Evolutionary conservation across 1,139 yeast species (phyloP), one percentile per base, ranked within the genome.

Genomic region (Suhomyces yuchorum): DNA sequence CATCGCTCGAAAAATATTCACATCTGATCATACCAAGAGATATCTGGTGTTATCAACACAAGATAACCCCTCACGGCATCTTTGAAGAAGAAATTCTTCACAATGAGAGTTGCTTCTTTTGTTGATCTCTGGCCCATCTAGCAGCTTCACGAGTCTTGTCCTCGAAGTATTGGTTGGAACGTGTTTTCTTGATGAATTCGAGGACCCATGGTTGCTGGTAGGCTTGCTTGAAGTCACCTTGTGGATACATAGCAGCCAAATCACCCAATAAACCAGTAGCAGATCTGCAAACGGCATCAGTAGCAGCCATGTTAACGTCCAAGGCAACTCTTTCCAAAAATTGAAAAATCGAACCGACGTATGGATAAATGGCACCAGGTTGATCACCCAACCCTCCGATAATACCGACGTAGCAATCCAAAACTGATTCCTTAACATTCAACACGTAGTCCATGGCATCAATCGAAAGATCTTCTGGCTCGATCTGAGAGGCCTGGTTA

Each of bases 81-180:
- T 26, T 26, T 26, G 14, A 26, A 11, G 11, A 23, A 26, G 42
- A 23, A 38, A 17, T 30, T 7, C 34, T 14, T 38, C 35, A 42
- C 22, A 42, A 39, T 17, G 26, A 56, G 55, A 46, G 70, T 52
- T 82, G 86, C 51, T 77, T 71, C 70, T 82, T 84, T 64, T 84
- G 91, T 68, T 85, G 96, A 59, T 88, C 96, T 58, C 96, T 82
- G 11, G 98, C 97, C 97, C 98, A 93, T 70, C 92, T 82, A 14
- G 97, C 97, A 23, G 96, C 89, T 61, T 87, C 95, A 63, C 81
- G 83, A 9, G 97, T 90, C 49, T 78, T 73, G 54, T 79, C 80
- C 40, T 82, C 75, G 62, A 85, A 88, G 34, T 73, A 59, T 51
- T 78, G 77, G 63, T 84, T 85, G 42, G 80, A 63, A 65, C 92